phyloP scores from a whole-genome alignment of 2,329 filamentous ascomycete genomes.

The Beauveria pseudobassiana region DNA sequence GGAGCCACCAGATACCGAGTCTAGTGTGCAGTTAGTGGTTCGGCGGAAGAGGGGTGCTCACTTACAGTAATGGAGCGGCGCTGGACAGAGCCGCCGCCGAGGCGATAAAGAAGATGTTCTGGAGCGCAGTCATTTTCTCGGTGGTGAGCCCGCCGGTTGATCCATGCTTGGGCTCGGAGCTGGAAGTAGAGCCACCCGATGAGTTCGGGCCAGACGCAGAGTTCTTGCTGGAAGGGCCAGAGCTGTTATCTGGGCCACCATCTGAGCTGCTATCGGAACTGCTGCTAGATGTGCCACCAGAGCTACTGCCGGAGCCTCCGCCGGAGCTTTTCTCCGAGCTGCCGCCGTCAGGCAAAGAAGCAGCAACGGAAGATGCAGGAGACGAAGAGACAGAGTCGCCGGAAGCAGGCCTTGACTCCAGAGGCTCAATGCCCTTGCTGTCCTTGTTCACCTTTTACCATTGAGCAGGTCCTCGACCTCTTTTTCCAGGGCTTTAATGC shows the following conservation, averaged over 20 bases:
- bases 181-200: not conserved
- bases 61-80: conserved; percentile 17
- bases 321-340: not conserved
- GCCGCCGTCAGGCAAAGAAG: not conserved
- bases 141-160: not conserved
- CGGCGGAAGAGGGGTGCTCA: conserved; percentile 16
- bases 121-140: not conserved
- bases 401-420: not conserved
- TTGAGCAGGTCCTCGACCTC: conserved; percentile 22
- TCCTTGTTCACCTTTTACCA: conserved; percentile 1
- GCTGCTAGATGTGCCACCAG: not conserved
- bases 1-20: conserved; percentile 10
- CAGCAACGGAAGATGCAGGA: not conserved
- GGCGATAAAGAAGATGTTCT: conserved; percentile 13
- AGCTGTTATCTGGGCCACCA: not conserved
- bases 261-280: not conserved
- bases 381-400: not conserved
- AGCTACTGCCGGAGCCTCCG: not conserved
- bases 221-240: not conserved
- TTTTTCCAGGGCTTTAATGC: conserved; percentile 21
- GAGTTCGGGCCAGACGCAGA: not conserved
- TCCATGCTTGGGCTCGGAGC: not conserved
- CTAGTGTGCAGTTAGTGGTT: conserved; percentile 21
- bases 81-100: conserved; percentile 12
- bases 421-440: not conserved